A percentile compares a stretch with the other conserved stretches of the same genome.
These are phyloP conservation scores for Lumnitzera littorea DNA, from an alignment of 345 rosid genomes.

Conservation along the genomic window DNA sequence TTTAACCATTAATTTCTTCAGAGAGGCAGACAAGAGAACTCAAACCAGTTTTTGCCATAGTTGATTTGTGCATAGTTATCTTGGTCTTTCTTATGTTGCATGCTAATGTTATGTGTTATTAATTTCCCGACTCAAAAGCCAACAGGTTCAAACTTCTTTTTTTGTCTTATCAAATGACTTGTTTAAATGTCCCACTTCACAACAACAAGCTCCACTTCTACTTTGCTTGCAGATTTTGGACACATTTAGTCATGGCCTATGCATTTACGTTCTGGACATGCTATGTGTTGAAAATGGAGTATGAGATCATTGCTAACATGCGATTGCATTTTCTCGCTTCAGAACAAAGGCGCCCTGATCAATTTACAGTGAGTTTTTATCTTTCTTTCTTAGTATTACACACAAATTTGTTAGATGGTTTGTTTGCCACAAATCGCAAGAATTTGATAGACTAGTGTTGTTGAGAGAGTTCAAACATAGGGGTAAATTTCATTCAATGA, in stretches of 20 bases:
- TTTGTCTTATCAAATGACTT: not conserved
- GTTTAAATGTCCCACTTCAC: not conserved
- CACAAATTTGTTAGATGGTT: too few species aligned
- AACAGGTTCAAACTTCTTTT: not conserved
- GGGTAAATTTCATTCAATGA: too few species aligned
- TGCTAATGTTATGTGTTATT: not conserved
- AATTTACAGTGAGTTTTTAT: conserved; percentile 57
- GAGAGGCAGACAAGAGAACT: too few species aligned
- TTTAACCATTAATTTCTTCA: not conserved
- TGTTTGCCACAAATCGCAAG: too few species aligned
- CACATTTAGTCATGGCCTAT: conserved; percentile 85
- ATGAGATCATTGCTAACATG: conserved; percentile 66
- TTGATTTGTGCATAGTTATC: not conserved
- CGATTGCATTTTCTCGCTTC: conserved; percentile 89
- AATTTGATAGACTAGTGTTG: too few species aligned
- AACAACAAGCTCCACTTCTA: not conserved
- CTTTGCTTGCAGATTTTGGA: conserved; percentile 67
- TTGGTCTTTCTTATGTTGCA: not conserved
- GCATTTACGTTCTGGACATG: conserved; percentile 91
- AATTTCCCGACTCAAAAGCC: not conserved
- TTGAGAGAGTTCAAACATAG: too few species aligned
- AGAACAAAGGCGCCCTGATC: conserved; percentile 68
- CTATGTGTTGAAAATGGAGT: conserved; percentile 64
- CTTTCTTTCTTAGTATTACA: too few species aligned
- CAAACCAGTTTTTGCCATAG: too few species aligned